phyloP scores from a whole-genome alignment of 2,329 filamentous ascomycete genomes.

The Phyllosticta capitalensis region DNA sequence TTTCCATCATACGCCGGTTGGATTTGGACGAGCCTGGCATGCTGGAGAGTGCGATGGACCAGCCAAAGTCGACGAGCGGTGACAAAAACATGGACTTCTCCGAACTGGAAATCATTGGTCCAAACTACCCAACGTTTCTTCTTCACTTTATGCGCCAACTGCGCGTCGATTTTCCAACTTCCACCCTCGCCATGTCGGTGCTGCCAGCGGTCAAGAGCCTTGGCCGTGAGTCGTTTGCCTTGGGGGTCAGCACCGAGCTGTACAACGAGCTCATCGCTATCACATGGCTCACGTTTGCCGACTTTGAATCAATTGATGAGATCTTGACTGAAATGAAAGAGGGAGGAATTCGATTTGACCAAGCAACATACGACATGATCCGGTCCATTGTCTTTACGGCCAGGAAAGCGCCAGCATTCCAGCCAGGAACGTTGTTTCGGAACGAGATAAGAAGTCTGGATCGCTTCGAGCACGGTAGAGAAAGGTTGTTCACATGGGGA shows the following conservation, averaged over 20 bases:
- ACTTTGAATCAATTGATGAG: constrained; percentile 45
- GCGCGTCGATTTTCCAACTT: constrained; percentile 50
- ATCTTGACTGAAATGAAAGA: constrained; percentile 58
- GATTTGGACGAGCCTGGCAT: constrained; percentile 35
- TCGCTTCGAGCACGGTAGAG: neutral
- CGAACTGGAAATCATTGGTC: constrained; percentile 50
- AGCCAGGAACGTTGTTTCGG: neutral
- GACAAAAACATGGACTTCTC: neutral
- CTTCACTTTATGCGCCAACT: constrained; percentile 48
- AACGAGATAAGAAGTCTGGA: neutral
- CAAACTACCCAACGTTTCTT: constrained; percentile 55
- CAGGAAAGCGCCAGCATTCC: neutral
- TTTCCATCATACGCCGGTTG: constrained; percentile 48
- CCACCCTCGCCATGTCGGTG: constrained; percentile 50
- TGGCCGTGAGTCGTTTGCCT: constrained; percentile 59
- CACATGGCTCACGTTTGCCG: constrained; percentile 52
- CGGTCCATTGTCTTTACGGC: neutral
- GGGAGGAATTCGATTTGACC: constrained; percentile 50
- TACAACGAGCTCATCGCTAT: constrained; percentile 58
- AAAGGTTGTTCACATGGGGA: neutral
- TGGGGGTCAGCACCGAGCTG: constrained; percentile 60
- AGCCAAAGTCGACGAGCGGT: neutral
- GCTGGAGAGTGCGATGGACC: neutral
- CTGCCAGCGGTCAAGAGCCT: constrained; percentile 59
- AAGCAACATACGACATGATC: neutral